These are phyloP conservation scores for Picochlorum costavermella DNA, from an alignment of 139 green algal genomes.

Conservation along the genomic window DNA sequence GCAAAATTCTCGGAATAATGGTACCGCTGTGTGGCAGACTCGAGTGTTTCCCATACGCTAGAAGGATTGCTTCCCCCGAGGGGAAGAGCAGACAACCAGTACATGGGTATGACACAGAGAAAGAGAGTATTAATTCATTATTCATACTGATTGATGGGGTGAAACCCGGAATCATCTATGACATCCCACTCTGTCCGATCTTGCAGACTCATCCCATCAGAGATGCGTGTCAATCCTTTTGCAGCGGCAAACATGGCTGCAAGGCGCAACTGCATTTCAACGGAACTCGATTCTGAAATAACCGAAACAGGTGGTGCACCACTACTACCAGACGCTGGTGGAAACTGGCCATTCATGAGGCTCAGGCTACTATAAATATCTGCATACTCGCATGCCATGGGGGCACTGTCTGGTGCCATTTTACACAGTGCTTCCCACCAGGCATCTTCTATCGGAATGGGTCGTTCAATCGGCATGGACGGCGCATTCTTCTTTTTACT, in stretches of 20 bases:
- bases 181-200: not conserved
- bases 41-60: constrained; percentile 59
- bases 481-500: too few relatives aligned
- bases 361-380: constrained; percentile 22
- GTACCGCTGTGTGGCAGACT: constrained; percentile 57
- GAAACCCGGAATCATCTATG: not conserved
- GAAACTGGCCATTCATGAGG: too few relatives aligned
- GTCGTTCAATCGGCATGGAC: too few relatives aligned
- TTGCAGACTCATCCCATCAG: not conserved
- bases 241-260: not conserved
- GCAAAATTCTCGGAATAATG: constrained; percentile 45
- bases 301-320: too few relatives aligned
- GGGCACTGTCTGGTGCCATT: constrained; percentile 11
- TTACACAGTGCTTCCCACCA: constrained; percentile 20
- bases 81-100: constrained; percentile 72
- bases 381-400: constrained; percentile 13
- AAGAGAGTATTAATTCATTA: not conserved
- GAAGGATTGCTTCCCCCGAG: constrained; percentile 36
- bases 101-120: constrained; percentile 25
- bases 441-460: too few relatives aligned
- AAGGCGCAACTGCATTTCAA: not conserved
- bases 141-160: not conserved
- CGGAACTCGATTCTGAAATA: not conserved
- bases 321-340: too few relatives aligned
- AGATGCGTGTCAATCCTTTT: not conserved